Evolutionary conservation across 208 protist species (phyloP).

Genomic region (Herpetomonas muscarum): DNA sequence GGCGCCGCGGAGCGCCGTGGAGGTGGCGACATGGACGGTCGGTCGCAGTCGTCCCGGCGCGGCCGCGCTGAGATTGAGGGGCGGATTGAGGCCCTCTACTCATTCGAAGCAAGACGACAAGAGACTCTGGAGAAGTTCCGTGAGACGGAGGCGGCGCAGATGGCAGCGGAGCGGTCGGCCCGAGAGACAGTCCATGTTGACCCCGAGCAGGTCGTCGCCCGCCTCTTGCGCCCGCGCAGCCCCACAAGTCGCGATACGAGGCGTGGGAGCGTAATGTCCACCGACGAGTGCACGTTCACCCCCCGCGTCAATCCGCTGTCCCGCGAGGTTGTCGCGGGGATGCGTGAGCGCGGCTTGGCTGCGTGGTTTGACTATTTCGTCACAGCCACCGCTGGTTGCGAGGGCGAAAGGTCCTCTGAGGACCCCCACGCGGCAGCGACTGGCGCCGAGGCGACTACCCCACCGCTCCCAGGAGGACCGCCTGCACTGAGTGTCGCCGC

Average conservation of each 20-base stretch:
- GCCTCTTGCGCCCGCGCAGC: conserved; percentile 19
- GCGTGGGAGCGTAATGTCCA: neutral
- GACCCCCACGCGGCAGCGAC: no score
- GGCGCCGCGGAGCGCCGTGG: neutral
- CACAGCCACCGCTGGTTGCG: neutral
- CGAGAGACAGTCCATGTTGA: conserved; percentile 24
- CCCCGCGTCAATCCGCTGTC: neutral
- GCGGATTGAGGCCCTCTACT: conserved; percentile 47
- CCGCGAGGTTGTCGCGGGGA: neutral
- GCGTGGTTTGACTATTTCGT: conserved; percentile 8
- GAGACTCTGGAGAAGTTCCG: conserved; percentile 33
- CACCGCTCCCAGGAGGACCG: neutral
- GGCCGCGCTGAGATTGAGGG: conserved; percentile 51
- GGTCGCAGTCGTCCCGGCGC: no score
- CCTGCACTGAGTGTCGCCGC: neutral
- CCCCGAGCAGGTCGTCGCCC: conserved; percentile 31
- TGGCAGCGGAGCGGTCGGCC: neutral
- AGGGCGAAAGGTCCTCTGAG: neutral
- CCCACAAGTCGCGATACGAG: neutral
- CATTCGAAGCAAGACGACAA: conserved; percentile 34
- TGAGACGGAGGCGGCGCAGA: conserved; percentile 16
- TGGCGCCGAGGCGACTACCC: no score
- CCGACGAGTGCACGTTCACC: neutral
- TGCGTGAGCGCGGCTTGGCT: neutral
- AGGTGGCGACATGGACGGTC: no score